Percentiles rank a stretch among this genome's conserved stretches.
phyloP scores from a whole-genome alignment of 2,329 filamentous ascomycete species.

The Aspergillus phoenicis region DNA sequence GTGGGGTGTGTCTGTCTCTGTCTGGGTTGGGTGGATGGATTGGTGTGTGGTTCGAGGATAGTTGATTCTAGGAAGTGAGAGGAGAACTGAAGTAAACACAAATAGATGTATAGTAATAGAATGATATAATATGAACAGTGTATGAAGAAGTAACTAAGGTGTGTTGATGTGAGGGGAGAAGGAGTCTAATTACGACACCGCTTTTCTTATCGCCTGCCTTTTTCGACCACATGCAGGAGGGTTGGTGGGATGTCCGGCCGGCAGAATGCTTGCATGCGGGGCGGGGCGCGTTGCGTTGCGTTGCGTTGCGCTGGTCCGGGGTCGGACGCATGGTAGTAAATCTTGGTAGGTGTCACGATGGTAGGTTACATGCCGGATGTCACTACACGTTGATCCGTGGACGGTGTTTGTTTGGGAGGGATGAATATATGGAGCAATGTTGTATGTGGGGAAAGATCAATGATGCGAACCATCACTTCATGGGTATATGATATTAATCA shows the following conservation, averaged over 20 bases:
- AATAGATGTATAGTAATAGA: too few species aligned
- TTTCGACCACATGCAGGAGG: neutral
- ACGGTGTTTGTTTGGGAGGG: neutral
- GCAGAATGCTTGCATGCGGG: neutral
- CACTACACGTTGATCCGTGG: neutral
- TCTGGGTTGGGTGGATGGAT: neutral
- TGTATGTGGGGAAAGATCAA: neutral
- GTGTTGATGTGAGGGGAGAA: neutral
- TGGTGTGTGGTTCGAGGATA: neutral
- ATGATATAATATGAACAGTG: too few species aligned
- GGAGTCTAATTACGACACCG: neutral
- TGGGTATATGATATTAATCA: constrained; percentile 12
- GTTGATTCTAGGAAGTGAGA: neutral
- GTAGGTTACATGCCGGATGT: too few species aligned
- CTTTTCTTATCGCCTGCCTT: constrained; percentile 10
- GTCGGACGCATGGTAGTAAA: too few species aligned
- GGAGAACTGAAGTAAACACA: neutral
- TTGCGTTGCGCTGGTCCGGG: too few species aligned
- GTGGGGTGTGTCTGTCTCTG: neutral
- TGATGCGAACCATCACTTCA: neutral
- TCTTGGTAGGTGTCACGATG: too few species aligned
- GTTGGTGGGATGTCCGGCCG: neutral
- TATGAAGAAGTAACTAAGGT: too few species aligned
- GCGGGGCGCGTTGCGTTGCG: neutral
- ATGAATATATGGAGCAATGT: too few species aligned